Conservation (phyloP, 1,284 basidiomycete genomes). For the Inonotus hispidus region DNA sequence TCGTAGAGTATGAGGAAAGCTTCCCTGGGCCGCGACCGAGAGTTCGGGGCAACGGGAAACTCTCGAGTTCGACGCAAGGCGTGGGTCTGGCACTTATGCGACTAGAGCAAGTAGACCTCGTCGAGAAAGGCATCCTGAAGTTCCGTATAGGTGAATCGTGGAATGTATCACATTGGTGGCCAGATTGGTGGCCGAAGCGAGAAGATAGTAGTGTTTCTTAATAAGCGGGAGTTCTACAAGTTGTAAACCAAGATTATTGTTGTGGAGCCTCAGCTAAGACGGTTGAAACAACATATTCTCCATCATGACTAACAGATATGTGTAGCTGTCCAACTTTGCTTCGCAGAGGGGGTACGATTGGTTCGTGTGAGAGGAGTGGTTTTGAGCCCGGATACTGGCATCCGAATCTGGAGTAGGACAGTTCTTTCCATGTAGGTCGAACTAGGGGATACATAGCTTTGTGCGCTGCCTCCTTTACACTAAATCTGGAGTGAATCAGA, state of each 20-base stretch:
- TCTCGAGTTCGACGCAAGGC: conserved; percentile 51
- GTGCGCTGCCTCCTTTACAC: conserved; percentile 84
- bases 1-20: conserved; percentile 14
- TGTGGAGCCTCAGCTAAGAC: conserved; percentile 54
- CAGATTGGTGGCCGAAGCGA: conserved; percentile 61
- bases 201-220: not conserved
- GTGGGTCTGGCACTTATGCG: conserved; percentile 67
- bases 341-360: conserved; percentile 19
- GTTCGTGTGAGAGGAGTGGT: conserved; percentile 45
- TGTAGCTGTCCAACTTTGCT: conserved; percentile 39
- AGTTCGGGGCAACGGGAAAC: conserved; percentile 54
- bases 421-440: conserved; percentile 72
- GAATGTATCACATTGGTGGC: conserved; percentile 57
- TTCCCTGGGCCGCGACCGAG: conserved; percentile 36
- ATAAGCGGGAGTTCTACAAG: not conserved
- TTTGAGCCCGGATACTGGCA: conserved; percentile 33
- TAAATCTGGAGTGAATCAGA: conserved; percentile 7
- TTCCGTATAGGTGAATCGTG: conserved; percentile 29
- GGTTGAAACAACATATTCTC: conserved; percentile 73
- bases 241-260: not conserved
- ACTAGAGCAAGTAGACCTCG: conserved; percentile 52
- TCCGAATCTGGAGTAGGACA: conserved; percentile 46
- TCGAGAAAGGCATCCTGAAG: conserved; percentile 34
- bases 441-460: conserved; percentile 73
- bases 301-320: conserved; percentile 80